Conservation (phyloP, 2,329 filamentous ascomycete species). For the Xenosphaeropsis pyriputrescens region DNA sequence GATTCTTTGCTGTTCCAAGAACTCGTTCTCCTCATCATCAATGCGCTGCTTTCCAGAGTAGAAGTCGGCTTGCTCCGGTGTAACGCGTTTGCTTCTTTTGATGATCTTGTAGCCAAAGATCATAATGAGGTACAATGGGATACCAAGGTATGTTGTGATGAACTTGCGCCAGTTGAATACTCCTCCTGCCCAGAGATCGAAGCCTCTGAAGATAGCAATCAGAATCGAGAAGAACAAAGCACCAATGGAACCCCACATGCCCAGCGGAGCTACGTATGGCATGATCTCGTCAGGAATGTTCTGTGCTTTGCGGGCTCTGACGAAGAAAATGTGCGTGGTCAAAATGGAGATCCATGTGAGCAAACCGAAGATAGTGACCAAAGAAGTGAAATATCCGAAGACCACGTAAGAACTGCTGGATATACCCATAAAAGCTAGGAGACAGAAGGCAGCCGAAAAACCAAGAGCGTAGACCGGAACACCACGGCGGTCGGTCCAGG, state of each 20-base stretch:
- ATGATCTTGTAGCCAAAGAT: slow-evolving; percentile 39
- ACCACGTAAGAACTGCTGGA: slow-evolving; percentile 45
- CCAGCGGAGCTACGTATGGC: slow-evolving; percentile 57
- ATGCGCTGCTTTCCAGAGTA: slow-evolving; percentile 43
- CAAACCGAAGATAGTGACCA: slow-evolving; percentile 29
- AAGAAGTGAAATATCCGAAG: slow-evolving; percentile 58
- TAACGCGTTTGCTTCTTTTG: slow-evolving; percentile 26
- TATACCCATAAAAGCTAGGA: slow-evolving; percentile 50
- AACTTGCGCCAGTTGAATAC: slow-evolving; percentile 26
- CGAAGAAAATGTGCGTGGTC: slow-evolving; percentile 58
- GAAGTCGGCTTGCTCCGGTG: slow-evolving; percentile 36
- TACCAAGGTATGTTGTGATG: slow-evolving; percentile 47
- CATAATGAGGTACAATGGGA: slow-evolving; percentile 45
- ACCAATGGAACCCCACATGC: slow-evolving; percentile 52
- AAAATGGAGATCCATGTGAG: slow-evolving; percentile 19
- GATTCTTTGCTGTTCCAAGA: slow-evolving; percentile 9
- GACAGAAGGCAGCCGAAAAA: slow-evolving; percentile 33
- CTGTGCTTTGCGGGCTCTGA: slow-evolving; percentile 47
- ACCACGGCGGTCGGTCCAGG: slow-evolving; percentile 35
- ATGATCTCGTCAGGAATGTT: slow-evolving; percentile 38
- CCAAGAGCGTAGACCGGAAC: slow-evolving; percentile 34
- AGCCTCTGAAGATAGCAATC: slow-evolving; percentile 76
- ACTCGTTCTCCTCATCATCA: slow-evolving; percentile 39
- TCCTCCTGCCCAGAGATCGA: slow-evolving; percentile 20
- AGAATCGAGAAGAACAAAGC: slow-evolving; percentile 58